Evolutionary conservation across 2,329 filamentous ascomycete genomes (phyloP).

Genomic region (Verticillium dahliae): DNA sequence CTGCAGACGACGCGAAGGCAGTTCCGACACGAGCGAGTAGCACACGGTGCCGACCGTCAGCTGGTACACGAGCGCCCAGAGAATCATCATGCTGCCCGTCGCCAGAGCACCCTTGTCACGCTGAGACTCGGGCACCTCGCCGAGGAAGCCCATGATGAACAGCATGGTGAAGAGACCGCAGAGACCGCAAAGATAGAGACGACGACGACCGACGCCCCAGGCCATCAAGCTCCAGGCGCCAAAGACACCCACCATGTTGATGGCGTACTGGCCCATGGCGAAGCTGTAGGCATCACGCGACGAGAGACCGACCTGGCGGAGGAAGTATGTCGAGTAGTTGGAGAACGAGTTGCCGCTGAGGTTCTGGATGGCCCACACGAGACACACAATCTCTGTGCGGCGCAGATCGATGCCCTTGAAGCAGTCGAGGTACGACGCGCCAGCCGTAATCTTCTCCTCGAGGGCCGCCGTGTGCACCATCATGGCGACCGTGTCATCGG

Average conservation of each 20-base stretch:
- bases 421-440: slow-evolving; percentile 73
- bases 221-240: slow-evolving; percentile 78
- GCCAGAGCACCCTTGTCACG: slow-evolving; percentile 60
- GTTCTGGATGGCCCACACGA: slow-evolving; percentile 59
- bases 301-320: slow-evolving; percentile 51
- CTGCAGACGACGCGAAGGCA: slow-evolving; percentile 75
- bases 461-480: slow-evolving; percentile 85
- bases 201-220: slow-evolving; percentile 65
- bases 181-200: slow-evolving; percentile 70
- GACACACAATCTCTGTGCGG: slow-evolving; percentile 65
- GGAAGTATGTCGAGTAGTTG: slow-evolving; percentile 60
- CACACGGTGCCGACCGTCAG: slow-evolving; percentile 82
- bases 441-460: slow-evolving; percentile 67
- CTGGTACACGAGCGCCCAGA: slow-evolving; percentile 80
- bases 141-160: slow-evolving; percentile 77
- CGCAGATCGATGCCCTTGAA: slow-evolving; percentile 74
- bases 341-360: slow-evolving; percentile 58
- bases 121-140: slow-evolving; percentile 59
- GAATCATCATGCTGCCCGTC: slow-evolving; percentile 78
- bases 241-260: slow-evolving; percentile 76
- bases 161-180: slow-evolving; percentile 70
- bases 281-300: slow-evolving; percentile 49
- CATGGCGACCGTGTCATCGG: slow-evolving; percentile 82
- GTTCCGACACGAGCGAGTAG: slow-evolving; percentile 80
- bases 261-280: slow-evolving; percentile 57